phyloP scores from a whole-genome alignment of 2,329 filamentous ascomycete genomes.

The Aspergillus viridinutans region DNA sequence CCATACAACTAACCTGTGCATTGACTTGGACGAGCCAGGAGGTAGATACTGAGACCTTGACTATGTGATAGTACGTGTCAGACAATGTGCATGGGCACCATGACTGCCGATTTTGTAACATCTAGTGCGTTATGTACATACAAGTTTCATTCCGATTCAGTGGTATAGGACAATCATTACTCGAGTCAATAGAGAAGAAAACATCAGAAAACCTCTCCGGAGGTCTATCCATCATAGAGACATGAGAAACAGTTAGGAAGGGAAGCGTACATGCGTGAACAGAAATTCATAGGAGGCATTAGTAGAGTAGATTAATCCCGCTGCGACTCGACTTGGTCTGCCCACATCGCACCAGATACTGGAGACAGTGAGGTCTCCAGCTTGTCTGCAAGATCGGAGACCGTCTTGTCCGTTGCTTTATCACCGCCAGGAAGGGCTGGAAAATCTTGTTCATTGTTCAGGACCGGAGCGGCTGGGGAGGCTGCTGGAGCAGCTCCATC shows the following conservation, averaged over 20 bases:
- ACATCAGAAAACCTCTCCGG: background rate
- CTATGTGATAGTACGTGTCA: background rate
- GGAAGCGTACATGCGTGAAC: background rate
- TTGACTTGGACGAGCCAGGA: background rate
- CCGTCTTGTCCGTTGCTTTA: constrained; percentile 17
- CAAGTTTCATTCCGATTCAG: background rate
- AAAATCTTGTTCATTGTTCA: constrained; percentile 32
- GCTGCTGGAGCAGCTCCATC: constrained; percentile 8
- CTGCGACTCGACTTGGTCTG: constrained; percentile 30
- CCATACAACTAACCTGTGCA: background rate
- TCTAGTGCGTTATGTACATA: background rate
- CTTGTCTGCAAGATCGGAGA: constrained; percentile 15
- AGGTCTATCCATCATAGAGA: background rate
- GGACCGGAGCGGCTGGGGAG: constrained; percentile 15
- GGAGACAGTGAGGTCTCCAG: constrained; percentile 27
- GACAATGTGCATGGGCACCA: background rate
- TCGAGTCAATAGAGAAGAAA: background rate
- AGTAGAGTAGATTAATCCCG: background rate
- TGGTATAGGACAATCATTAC: background rate
- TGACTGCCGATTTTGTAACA: background rate
- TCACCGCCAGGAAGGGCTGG: constrained; percentile 30
- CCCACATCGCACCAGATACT: constrained; percentile 28
- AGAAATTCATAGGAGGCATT: background rate
- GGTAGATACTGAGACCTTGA: background rate
- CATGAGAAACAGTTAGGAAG: background rate